Evolutionary conservation across 2,329 filamentous ascomycete species (phyloP).

Genomic region (Microdochium bolleyi): DNA sequence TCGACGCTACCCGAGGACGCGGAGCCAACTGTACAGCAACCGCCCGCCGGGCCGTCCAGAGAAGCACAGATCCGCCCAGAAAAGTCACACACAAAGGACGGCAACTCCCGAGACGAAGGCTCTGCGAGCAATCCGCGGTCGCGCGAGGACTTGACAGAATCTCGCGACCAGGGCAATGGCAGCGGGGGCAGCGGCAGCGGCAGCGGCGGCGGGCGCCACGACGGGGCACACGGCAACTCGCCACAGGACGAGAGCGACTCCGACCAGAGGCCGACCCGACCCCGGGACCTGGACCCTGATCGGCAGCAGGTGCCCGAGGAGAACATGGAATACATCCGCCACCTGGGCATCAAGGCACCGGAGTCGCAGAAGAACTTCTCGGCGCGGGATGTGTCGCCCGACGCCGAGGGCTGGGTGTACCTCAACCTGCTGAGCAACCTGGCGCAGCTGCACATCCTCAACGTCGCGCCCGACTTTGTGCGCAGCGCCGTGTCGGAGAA

Average conservation of each 20-base stretch:
- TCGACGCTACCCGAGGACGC: constrained; percentile 26
- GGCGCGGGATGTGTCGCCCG: constrained; percentile 44
- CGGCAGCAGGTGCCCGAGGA: constrained; percentile 68
- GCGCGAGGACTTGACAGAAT: constrained; percentile 37
- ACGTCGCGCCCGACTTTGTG: constrained; percentile 72
- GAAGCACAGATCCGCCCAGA: constrained; percentile 39
- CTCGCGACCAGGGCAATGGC: constrained; percentile 19
- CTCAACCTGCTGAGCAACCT: constrained; percentile 73
- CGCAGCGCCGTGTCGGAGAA: constrained; percentile 61
- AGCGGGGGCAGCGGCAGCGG: constrained; percentile 15
- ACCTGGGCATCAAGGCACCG: constrained; percentile 59
- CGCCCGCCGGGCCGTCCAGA: constrained; percentile 25
- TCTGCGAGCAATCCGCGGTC: constrained; percentile 35
- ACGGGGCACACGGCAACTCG: constrained; percentile 27
- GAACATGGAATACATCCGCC: constrained; percentile 73
- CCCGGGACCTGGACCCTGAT: constrained; percentile 69
- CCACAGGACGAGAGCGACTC: constrained; percentile 32
- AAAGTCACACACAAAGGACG: constrained; percentile 26
- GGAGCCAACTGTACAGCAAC: constrained; percentile 1
- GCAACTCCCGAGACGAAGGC: constrained; percentile 30
- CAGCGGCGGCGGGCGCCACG: constrained; percentile 11
- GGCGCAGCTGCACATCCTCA: constrained; percentile 79
- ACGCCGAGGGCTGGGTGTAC: constrained; percentile 72
- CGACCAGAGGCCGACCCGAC: constrained; percentile 71
- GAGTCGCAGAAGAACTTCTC: constrained; percentile 38